Base-by-base conservation (phyloP, 179 eudicot genomes). In the Drosera spatulata region DNA sequence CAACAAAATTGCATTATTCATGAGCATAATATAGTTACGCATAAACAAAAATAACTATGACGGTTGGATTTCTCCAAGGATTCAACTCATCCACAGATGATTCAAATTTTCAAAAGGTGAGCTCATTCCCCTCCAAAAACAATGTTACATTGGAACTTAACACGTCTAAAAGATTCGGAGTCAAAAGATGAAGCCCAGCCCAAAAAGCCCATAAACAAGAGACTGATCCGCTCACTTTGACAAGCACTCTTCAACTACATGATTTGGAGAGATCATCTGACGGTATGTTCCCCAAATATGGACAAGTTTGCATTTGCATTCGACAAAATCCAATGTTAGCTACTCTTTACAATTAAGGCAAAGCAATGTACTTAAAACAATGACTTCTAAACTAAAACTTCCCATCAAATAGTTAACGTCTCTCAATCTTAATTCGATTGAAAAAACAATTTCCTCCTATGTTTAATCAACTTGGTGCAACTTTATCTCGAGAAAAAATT, bases 321-420 rank as follows among this genome's bases (percentile, higher is more conserved):
- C 10, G 5, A 50, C 53, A 50, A 12, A 4, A 50, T 10, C 53
- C 13, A 7, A 50, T 2, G 12, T 50, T 50, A 3, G 53, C 7
- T 14, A 10, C 53, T 14, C 53, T 50, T 50, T 4, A 10, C 53
- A 50, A 7, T 50, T 50, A 10, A 50, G 53, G 53, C 53, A 7
- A 46, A 46, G 7, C 7, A 46, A 6, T 2, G 11, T 46, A 46
- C 7, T 50, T 10, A 50, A 50, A 50, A 50, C 13, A 10, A 50
- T 7, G 53, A 10, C 53, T 10, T 50, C 53, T 10, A 60, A 45
- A 47, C 39, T 49, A 45, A 61, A 55, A 40, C 22, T 56, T 56
- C 56, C 60, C 60, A 48, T 59, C 64, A 68, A 58, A 22, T 22
- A 22, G 33, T 63, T 55, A 63, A 58, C 53, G 38, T 63, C 56